These are phyloP conservation scores for Fusarium nurragi DNA, from an alignment of 2,329 filamentous ascomycete genomes.

Conservation along the genomic window DNA sequence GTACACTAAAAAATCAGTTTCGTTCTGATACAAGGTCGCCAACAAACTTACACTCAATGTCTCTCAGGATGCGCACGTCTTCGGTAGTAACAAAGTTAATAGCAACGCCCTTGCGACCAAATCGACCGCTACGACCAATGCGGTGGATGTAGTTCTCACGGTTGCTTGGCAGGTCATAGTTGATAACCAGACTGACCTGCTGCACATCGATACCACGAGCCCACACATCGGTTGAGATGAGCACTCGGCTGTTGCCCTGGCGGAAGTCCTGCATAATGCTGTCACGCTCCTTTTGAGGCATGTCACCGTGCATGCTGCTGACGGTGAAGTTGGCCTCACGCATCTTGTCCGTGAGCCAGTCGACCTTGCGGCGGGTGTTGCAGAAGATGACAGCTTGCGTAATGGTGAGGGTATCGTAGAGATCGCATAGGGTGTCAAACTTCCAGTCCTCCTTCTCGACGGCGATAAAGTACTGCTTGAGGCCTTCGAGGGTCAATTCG, in stretches of 20 bases:
- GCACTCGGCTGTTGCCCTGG: conserved; percentile 92
- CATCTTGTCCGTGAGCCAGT: conserved; percentile 99
- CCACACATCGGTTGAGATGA: conserved; percentile 98
- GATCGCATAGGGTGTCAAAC: conserved; percentile 96
- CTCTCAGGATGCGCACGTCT: conserved; percentile 94
- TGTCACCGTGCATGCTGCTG: conserved; percentile 98
- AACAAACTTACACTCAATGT: conserved; percentile 84
- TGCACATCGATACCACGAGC: conserved; percentile 98
- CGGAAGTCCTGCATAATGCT: conserved; percentile 99
- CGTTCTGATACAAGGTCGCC: neutral
- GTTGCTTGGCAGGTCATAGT: conserved; percentile 97
- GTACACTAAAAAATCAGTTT: conserved; percentile 71
- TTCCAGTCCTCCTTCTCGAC: conserved; percentile 99
- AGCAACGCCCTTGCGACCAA: conserved; percentile 97
- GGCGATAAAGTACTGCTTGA: conserved; percentile 99
- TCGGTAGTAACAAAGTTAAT: conserved; percentile 99
- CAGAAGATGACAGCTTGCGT: conserved; percentile 99
- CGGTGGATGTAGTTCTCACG: conserved; percentile 99
- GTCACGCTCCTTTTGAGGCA: conserved; percentile 98
- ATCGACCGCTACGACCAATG: conserved; percentile 93
- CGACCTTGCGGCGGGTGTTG: conserved; percentile 98
- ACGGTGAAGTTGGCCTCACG: conserved; percentile 98
- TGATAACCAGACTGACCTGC: conserved; percentile 97
- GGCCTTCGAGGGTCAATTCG: conserved; percentile 93
- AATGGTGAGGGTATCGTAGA: conserved; percentile 98